Evolutionary conservation across 495 filamentous ascomycete genomes (phyloP).

Genomic region (Penicillium coprophilum): DNA sequence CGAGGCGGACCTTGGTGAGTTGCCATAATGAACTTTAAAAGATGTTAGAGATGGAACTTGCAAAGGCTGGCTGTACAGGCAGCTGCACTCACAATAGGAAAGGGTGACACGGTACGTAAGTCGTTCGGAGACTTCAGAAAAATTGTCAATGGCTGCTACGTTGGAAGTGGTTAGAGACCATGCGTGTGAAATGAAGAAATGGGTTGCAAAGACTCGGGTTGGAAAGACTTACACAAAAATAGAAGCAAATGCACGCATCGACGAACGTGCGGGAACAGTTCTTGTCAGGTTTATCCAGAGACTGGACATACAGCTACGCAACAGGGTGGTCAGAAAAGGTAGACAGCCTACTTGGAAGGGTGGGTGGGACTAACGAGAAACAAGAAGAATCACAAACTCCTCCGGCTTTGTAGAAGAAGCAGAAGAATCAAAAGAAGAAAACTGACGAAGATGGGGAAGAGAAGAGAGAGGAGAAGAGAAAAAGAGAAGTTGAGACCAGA

Average conservation of each 20-base stretch:
- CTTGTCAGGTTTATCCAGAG: neutral
- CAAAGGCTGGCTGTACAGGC: neutral
- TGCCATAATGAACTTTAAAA: neutral
- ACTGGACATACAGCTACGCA: neutral
- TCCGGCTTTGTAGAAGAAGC: neutral
- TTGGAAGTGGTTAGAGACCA: too few relatives aligned
- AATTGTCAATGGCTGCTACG: too few relatives aligned
- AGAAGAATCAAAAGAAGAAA: neutral
- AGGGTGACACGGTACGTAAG: too few relatives aligned
- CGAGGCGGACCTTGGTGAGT: neutral
- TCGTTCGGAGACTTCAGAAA: too few relatives aligned
- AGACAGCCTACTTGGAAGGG: neutral
- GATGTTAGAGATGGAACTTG: neutral
- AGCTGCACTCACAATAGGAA: neutral
- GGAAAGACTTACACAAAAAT: too few relatives aligned
- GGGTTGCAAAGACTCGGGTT: too few relatives aligned
- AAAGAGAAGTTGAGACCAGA: neutral
- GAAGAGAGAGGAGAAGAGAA: neutral
- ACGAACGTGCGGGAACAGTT: too few relatives aligned
- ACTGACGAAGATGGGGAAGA: neutral
- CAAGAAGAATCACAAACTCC: neutral
- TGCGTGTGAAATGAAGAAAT: too few relatives aligned
- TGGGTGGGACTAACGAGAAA: neutral
- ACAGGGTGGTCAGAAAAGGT: neutral
- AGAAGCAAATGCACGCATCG: too few relatives aligned